Evolutionary conservation across 1,284 basidiomycete species (phyloP).

Genomic region (Leucoagaricus sp.): DNA sequence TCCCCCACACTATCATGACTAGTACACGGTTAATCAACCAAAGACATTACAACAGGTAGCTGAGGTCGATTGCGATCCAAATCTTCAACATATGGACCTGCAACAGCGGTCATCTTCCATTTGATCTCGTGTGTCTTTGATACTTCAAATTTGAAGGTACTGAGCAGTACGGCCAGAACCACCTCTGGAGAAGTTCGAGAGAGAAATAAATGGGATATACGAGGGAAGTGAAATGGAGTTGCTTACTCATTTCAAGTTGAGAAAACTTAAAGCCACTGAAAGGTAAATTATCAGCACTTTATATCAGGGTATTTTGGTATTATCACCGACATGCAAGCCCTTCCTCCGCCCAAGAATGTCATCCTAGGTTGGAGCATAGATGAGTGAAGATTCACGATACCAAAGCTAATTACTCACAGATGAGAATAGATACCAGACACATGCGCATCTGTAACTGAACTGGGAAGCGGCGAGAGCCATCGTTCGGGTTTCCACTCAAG

Average conservation of each 20-base stretch:
- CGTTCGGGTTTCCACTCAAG: constrained; percentile 38
- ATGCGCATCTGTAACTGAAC: constrained; percentile 24
- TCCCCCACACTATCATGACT: no score
- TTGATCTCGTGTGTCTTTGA: constrained; percentile 16
- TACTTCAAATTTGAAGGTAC: no score
- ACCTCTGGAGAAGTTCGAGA: constrained; percentile 19
- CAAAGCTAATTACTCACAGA: constrained; percentile 20
- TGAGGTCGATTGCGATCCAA: not conserved
- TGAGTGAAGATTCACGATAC: not conserved
- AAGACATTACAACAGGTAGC: not conserved
- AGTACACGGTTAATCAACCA: no score
- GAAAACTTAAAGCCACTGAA: constrained; percentile 26
- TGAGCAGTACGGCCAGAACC: constrained; percentile 19
- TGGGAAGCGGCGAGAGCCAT: constrained; percentile 36
- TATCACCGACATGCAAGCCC: constrained; percentile 38
- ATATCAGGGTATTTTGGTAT: not conserved
- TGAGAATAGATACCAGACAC: constrained; percentile 40
- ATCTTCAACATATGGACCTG: constrained; percentile 16
- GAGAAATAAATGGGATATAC: no score
- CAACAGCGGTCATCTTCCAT: constrained; percentile 20
- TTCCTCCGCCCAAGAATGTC: constrained; percentile 41
- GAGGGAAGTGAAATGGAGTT: not conserved
- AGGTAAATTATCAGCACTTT: not conserved
- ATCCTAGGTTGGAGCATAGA: constrained; percentile 27
- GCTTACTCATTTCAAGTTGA: constrained; percentile 30